Conservation (phyloP, 2,329 filamentous ascomycete species). For the Penicillium sp. region DNA sequence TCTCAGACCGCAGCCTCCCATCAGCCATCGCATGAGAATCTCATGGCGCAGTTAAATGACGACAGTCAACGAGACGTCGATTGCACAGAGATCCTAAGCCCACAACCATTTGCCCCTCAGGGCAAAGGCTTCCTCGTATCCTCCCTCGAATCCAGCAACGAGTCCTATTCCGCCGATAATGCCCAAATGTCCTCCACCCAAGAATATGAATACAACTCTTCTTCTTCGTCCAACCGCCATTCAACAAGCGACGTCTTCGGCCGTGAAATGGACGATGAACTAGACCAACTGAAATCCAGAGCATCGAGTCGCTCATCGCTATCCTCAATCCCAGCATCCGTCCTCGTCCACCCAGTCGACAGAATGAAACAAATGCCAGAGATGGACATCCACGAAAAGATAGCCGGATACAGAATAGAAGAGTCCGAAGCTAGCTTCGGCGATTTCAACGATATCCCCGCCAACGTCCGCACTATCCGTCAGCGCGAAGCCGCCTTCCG, state of each 20-base stretch:
- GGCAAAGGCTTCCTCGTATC: conserved; percentile 22
- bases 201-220: conserved; percentile 37
- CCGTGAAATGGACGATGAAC: conserved; percentile 31
- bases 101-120: conserved; percentile 20
- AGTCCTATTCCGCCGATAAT: conserved; percentile 11
- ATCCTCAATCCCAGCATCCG: conserved; percentile 43
- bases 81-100: conserved; percentile 23
- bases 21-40: conserved; percentile 2
- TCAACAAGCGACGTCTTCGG: conserved; percentile 31
- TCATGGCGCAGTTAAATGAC: conserved; percentile 21
- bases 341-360: conserved; percentile 35
- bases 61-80: conserved; percentile 10
- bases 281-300: conserved; percentile 28
- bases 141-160: conserved; percentile 19
- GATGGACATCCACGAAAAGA: conserved; percentile 23
- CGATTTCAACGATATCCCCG: conserved; percentile 22
- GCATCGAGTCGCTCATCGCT: conserved; percentile 44
- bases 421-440: conserved; percentile 24
- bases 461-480: conserved; percentile 30
- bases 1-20: not conserved
- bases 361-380: conserved; percentile 23
- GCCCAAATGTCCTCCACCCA: conserved; percentile 19
- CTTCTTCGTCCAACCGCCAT: conserved; percentile 33
- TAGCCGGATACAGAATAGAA: conserved; percentile 23
- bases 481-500: conserved; percentile 43